Percentiles rank a stretch among this genome's conserved stretches.
These are phyloP conservation scores for Penicillium psychrofluorescens DNA, from an alignment of 495 filamentous ascomycete genomes.

Conservation along the genomic window DNA sequence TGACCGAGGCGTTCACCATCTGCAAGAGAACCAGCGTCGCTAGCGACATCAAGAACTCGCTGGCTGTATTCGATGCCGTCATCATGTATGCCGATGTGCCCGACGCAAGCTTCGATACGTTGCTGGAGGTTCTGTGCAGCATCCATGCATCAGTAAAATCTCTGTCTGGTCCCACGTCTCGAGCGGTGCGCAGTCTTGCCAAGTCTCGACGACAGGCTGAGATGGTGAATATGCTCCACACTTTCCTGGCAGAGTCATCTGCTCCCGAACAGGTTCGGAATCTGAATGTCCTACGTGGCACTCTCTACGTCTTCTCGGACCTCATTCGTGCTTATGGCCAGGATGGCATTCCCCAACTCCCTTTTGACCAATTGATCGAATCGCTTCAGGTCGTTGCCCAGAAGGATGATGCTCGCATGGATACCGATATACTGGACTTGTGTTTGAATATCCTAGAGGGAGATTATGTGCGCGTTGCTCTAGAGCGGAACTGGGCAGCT, in stretches of 20 bases:
- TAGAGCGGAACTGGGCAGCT: slow-evolving; percentile 26
- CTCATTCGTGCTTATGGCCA: slow-evolving; percentile 45
- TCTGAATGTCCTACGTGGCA: slow-evolving; percentile 58
- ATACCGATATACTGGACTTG: slow-evolving; percentile 49
- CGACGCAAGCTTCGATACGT: slow-evolving; percentile 53
- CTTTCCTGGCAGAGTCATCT: slow-evolving; percentile 48
- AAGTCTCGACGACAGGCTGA: slow-evolving; percentile 71
- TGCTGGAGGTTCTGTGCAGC: slow-evolving; percentile 73
- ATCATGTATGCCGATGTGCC: slow-evolving; percentile 75
- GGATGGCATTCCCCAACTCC: slow-evolving; percentile 53
- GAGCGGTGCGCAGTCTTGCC: slow-evolving; percentile 67
- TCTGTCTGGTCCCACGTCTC: slow-evolving; percentile 66
- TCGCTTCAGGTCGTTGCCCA: slow-evolving; percentile 50
- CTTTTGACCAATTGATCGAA: slow-evolving; percentile 44
- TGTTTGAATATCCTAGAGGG: slow-evolving; percentile 37
- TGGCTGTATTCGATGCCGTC: slow-evolving; percentile 71
- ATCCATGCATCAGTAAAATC: slow-evolving; percentile 68
- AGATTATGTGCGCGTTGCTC: slow-evolving; percentile 23
- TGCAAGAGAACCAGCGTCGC: slow-evolving; percentile 68
- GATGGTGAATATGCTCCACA: slow-evolving; percentile 57
- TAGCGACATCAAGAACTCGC: slow-evolving; percentile 66
- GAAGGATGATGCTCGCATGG: slow-evolving; percentile 42
- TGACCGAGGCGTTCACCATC: slow-evolving; percentile 61
- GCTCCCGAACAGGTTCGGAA: slow-evolving; percentile 41
- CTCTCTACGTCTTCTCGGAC: slow-evolving; percentile 61